Conservation (phyloP, 2,329 filamentous ascomycete species). For the Alternaria conjuncta region DNA sequence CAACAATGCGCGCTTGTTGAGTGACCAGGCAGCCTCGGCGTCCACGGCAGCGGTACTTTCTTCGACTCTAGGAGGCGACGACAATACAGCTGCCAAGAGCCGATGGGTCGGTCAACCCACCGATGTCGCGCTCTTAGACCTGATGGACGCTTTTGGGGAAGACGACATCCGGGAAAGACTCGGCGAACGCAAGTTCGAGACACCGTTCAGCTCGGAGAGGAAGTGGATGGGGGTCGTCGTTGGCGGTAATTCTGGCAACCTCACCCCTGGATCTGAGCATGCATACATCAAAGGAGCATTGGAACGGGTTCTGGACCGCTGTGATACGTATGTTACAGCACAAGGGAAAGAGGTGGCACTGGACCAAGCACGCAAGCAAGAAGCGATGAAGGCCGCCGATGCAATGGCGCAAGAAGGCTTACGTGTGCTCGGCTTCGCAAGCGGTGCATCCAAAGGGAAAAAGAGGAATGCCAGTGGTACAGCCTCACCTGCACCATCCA, state of each 20-base stretch:
- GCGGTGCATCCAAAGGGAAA: constrained; percentile 64
- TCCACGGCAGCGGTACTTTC: constrained; percentile 82
- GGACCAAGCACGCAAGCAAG: constrained; percentile 75
- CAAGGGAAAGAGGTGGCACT: constrained; percentile 87
- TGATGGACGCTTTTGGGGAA: constrained; percentile 88
- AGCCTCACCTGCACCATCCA: constrained; percentile 33
- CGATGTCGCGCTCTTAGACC: constrained; percentile 94
- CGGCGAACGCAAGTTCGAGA: constrained; percentile 81
- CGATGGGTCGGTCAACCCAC: constrained; percentile 97
- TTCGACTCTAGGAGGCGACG: constrained; percentile 71
- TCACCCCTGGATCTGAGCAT: constrained; percentile 70
- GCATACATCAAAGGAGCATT: constrained; percentile 96
- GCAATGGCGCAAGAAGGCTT: constrained; percentile 88
- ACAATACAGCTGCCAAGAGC: constrained; percentile 72
- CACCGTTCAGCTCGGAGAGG: constrained; percentile 93
- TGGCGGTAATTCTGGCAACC: constrained; percentile 56
- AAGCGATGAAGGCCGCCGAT: constrained; percentile 80
- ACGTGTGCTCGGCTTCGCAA: constrained; percentile 90
- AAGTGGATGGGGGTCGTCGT: constrained; percentile 99
- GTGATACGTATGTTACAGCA: constrained; percentile 86
- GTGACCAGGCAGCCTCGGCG: constrained; percentile 72
- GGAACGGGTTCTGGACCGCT: constrained; percentile 83
- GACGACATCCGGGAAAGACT: constrained; percentile 88
- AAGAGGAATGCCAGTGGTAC: constrained; percentile 40
- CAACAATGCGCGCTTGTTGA: constrained; percentile 86